A percentile compares a stretch with the other conserved stretches of the same genome.
Evolutionary conservation across 352 stramenopile genomes (phyloP).

Genomic region (Phytophthora tentaculata): DNA sequence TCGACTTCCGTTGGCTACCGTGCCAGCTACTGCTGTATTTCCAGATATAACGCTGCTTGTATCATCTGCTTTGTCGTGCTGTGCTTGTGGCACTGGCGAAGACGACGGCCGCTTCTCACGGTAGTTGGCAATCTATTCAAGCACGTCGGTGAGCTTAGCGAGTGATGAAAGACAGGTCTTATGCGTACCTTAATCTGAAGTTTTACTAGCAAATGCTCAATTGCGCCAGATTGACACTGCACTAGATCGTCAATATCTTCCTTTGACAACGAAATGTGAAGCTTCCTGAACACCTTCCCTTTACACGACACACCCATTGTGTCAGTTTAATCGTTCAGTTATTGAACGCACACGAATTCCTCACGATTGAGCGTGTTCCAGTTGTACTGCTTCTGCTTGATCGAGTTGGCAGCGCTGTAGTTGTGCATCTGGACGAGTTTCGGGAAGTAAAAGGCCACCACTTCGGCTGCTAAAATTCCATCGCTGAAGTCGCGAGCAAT

Average conservation of each 20-base stretch:
- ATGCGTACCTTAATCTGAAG: constrained; percentile 89
- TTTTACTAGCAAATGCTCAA: constrained; percentile 92
- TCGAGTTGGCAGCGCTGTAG: constrained; percentile 93
- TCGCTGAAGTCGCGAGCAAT: constrained; percentile 97
- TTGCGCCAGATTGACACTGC: constrained; percentile 84
- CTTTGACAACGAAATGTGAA: constrained; percentile 86
- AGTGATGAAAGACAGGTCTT: background rate
- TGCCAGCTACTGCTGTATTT: constrained; percentile 36
- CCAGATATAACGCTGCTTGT: constrained; percentile 35
- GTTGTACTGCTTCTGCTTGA: constrained; percentile 96
- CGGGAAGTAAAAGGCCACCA: constrained; percentile 95
- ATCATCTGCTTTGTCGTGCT: constrained; percentile 45
- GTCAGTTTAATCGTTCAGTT: background rate
- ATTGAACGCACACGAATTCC: background rate
- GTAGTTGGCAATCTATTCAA: constrained; percentile 78
- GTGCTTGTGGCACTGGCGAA: constrained; percentile 14
- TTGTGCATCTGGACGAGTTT: constrained; percentile 97
- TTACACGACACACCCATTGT: constrained; percentile 19
- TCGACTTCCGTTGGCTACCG: constrained; percentile 21
- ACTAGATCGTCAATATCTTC: constrained; percentile 93
- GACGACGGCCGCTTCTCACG: constrained; percentile 62
- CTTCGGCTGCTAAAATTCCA: constrained; percentile 89
- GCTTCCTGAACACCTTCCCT: constrained; percentile 87
- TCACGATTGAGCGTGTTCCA: constrained; percentile 94
- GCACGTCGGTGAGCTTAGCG: background rate